Evolutionary conservation across 2,329 filamentous ascomycete species (phyloP).

Genomic region (Trichoderma lentiforme): DNA sequence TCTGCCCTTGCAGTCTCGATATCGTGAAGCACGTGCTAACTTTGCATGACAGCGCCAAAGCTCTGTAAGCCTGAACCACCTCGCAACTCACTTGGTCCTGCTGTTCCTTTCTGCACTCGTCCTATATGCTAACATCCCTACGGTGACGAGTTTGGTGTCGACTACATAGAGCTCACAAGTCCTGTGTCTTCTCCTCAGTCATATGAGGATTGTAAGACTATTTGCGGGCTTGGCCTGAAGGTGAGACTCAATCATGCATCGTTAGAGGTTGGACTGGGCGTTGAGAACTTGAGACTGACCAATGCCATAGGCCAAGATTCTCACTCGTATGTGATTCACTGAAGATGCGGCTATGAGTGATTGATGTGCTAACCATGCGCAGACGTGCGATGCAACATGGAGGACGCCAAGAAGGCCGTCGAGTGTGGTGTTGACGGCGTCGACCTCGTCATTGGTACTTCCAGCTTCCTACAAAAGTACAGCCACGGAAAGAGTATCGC

Average conservation of each 20-base stretch:
- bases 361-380: too few species aligned
- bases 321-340: neutral
- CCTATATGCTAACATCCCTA: neutral
- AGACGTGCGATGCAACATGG: neutral
- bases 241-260: constrained; percentile 9
- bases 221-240: constrained; percentile 87
- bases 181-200: constrained; percentile 65
- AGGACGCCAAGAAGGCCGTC: neutral
- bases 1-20: too few species aligned
- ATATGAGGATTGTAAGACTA: constrained; percentile 81
- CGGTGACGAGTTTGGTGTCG: too few species aligned
- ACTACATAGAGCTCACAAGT: too few species aligned
- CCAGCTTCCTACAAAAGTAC: constrained; percentile 77
- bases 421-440: constrained; percentile 61
- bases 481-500: constrained; percentile 88
- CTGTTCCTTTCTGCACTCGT: too few species aligned
- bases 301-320: neutral
- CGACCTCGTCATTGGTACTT: constrained; percentile 78
- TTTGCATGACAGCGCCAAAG: too few species aligned
- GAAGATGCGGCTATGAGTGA: too few species aligned
- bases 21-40: too few species aligned
- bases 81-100: too few species aligned
- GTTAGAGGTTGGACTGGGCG: too few species aligned
- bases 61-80: too few species aligned
- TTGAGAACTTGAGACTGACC: constrained; percentile 13